phyloP scores from a whole-genome alignment of 2,329 filamentous ascomycete genomes.

The Fusarium pilosicola region DNA sequence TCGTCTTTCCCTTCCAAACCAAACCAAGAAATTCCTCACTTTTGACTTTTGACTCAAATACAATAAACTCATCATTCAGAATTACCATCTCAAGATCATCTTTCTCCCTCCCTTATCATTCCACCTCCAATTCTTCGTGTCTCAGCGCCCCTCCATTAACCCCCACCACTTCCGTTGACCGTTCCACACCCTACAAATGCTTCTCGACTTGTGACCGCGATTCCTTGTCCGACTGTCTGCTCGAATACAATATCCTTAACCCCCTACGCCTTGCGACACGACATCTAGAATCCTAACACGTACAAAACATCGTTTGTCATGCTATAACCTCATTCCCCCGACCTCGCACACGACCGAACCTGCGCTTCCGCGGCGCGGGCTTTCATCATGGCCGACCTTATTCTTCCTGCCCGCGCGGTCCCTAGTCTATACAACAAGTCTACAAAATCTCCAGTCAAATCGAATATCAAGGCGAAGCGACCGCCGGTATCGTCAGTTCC shows the following conservation, averaged over 20 bases:
- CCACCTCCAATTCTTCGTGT: slow-evolving; percentile 1
- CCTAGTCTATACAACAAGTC: slow-evolving; percentile 36
- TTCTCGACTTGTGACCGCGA: slow-evolving; percentile 29
- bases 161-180: slow-evolving; percentile 28
- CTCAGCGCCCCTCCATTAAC: slow-evolving; percentile 20
- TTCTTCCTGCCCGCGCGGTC: slow-evolving; percentile 40
- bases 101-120: neutral
- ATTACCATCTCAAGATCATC: neutral
- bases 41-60: neutral
- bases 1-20: slow-evolving; percentile 11
- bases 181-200: slow-evolving; percentile 24
- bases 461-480: slow-evolving; percentile 41
- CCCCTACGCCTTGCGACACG: neutral
- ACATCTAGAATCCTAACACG: neutral
- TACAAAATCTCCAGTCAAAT: slow-evolving; percentile 21
- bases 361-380: slow-evolving; percentile 11
- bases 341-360: slow-evolving; percentile 18
- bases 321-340: slow-evolving; percentile 18
- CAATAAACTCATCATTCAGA: slow-evolving; percentile 17
- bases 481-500: slow-evolving; percentile 24
- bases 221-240: slow-evolving; percentile 8
- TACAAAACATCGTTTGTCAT: slow-evolving; percentile 8
- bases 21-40: slow-evolving; percentile 20
- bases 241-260: slow-evolving; percentile 1
- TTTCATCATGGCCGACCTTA: slow-evolving; percentile 43